Base-by-base conservation (phyloP, 169 alveolate genomes). In the Plasmodium knowlesi region DNA sequence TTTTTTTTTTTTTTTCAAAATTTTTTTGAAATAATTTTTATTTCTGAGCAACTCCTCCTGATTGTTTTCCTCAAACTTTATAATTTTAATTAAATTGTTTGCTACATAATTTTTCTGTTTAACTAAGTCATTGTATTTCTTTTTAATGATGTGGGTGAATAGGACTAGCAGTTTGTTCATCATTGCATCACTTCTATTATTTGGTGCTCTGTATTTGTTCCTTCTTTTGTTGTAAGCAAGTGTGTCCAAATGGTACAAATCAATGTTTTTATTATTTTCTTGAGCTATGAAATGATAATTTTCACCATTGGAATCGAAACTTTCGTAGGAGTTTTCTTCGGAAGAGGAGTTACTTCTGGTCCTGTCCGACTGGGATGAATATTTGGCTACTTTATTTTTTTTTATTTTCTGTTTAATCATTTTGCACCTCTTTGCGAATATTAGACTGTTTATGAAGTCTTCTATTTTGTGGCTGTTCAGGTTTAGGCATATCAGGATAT, bases 351-450 rank as follows among this genome's bases (percentile, higher is more conserved):
- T 37, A 46, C 89, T 88, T 30, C 30, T 19, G 12, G 25, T 2
- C 9, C 50, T 88, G 28, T 88, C 94, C 10, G 94, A 88, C 41
- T 88, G 80, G 12, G 74, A 10, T 72, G 94, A 88, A 72, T 25
- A 32, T 54, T 61, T 39, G 30, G 46, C 72, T 54, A 22, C 70
- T n/a, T 37, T 76, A 41, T 78, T 88, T 88, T 88, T 88, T 88
- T 78, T 88, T 16, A 88, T 88, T 78, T 78, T 88, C 34, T 88
- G 94, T 61, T 79, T 88, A 8, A 88, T 88, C 94, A 78, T 88
- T 88, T 76, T 88, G 46, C 94, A 88, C 53, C 94, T 88, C 71
- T 88, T 88, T 37, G 94, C 86, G 50, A 88, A 88, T 34, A 88
- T 88, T 57, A 88, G 61, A 12, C 94, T 88, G 72, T 88, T 88